Conservation (phyloP, 1,139 yeast genomes). For the Geotrichum phurueaensis region DNA sequence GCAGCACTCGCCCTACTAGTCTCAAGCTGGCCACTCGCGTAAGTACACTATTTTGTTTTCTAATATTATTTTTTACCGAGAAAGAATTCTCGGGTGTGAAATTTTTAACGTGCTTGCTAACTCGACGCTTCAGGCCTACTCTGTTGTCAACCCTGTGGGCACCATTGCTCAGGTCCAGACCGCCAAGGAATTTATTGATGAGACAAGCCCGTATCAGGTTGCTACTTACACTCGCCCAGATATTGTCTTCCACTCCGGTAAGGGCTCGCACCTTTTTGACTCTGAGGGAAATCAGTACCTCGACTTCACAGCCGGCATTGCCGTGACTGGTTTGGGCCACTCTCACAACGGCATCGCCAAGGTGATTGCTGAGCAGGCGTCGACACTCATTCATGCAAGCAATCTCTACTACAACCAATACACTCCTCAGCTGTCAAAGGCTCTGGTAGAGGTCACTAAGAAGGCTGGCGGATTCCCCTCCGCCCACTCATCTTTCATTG, state of each 20-base stretch:
- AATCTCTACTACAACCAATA: conserved; percentile 80
- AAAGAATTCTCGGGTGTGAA: background rate
- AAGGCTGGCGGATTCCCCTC: conserved; percentile 70
- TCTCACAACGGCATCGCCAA: conserved; percentile 66
- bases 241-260: conserved; percentile 54
- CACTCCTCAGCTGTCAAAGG: conserved; percentile 72
- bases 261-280: conserved; percentile 72
- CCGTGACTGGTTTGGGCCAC: conserved; percentile 94
- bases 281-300: conserved; percentile 69
- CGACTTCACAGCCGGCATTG: conserved; percentile 93
- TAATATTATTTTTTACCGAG: background rate
- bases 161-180: background rate
- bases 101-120: background rate
- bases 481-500: conserved; percentile 78
- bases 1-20: conserved; percentile 3
- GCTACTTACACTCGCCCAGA: conserved; percentile 81
- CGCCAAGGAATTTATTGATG: conserved; percentile 32
- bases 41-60: background rate
- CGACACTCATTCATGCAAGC: conserved; percentile 71
- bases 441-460: conserved; percentile 62
- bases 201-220: conserved; percentile 55
- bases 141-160: background rate
- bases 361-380: conserved; percentile 65
- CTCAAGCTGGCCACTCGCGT: conserved; percentile 7
- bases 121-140: background rate